Percentiles rank a stretch among this genome's conserved stretches.
These are phyloP conservation scores for Aspergillus nomiae DNA, from an alignment of 2,329 filamentous ascomycete genomes.

Conservation along the genomic window DNA sequence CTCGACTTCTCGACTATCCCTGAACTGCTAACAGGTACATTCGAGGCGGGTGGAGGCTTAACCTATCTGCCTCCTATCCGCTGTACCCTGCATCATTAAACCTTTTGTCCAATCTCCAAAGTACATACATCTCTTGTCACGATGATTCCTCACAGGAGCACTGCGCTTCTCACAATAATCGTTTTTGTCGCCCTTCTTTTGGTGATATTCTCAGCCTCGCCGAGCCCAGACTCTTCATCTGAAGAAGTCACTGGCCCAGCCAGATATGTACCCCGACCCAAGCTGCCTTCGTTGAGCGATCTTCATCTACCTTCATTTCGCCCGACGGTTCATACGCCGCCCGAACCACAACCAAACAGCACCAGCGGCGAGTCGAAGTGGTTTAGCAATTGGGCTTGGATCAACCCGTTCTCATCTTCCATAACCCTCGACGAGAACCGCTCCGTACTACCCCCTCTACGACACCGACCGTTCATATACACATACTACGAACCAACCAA, in stretches of 20 bases:
- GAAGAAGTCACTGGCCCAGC: slow-evolving; percentile 27
- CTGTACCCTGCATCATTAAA: not conserved
- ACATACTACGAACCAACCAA: slow-evolving; percentile 81
- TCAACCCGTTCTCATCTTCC: slow-evolving; percentile 82
- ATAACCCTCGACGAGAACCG: slow-evolving; percentile 79
- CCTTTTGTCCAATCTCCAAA: not conserved
- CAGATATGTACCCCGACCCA: slow-evolving; percentile 38
- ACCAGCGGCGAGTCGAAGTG: slow-evolving; percentile 77
- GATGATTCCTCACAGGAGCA: slow-evolving; percentile 45
- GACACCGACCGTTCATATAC: slow-evolving; percentile 73
- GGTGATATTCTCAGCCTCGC: slow-evolving; percentile 48
- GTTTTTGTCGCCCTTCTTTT: slow-evolving; percentile 46
- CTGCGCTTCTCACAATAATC: slow-evolving; percentile 45
- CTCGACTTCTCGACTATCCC: not conserved
- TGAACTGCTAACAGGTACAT: not conserved
- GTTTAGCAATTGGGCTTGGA: slow-evolving; percentile 89
- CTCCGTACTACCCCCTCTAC: slow-evolving; percentile 77
- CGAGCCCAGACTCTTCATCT: slow-evolving; percentile 25
- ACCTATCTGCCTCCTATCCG: not conserved
- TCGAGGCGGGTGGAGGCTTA: not conserved
- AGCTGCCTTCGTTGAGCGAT: slow-evolving; percentile 55
- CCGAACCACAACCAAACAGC: slow-evolving; percentile 71
- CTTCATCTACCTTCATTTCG: slow-evolving; percentile 65
- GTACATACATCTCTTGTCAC: slow-evolving; percentile 12
- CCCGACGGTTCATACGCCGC: slow-evolving; percentile 68